phyloP scores from a whole-genome alignment of 768 basidiomycete species.

The Boletus sp. region DNA sequence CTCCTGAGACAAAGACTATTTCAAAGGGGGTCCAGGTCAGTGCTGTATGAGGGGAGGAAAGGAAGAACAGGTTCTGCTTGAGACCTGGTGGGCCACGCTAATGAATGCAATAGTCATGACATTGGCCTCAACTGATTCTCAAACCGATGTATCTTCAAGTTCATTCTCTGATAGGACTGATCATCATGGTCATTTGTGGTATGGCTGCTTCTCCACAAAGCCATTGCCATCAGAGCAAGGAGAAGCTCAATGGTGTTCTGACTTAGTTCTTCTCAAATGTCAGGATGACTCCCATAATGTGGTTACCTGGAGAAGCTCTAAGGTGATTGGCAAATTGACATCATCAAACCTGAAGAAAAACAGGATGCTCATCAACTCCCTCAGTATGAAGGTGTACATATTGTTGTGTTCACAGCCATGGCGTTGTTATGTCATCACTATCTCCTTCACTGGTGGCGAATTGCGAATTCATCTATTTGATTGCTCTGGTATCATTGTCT shows the following conservation, averaged over 20 bases:
- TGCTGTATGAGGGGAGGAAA: too few species aligned
- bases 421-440: too few species aligned
- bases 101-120: not conserved
- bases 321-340: too few species aligned
- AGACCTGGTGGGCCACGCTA: not conserved
- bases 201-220: not conserved
- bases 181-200: not conserved
- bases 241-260: not conserved
- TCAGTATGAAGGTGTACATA: too few species aligned
- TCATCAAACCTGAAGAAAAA: too few species aligned
- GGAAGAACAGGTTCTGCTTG: not conserved
- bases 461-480: too few species aligned
- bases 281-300: not conserved
- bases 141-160: too few species aligned
- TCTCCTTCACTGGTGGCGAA: too few species aligned
- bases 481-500: too few species aligned
- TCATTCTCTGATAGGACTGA: not conserved
- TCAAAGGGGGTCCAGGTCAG: not conserved
- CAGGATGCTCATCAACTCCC: too few species aligned
- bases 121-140: not conserved
- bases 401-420: too few species aligned
- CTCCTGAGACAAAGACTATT: not conserved
- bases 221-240: not conserved
- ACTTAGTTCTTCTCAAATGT: not conserved
- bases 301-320: not conserved